These are phyloP conservation scores for Fonsecaea pedrosoi DNA, from an alignment of 2,329 filamentous ascomycete species.

Conservation along the genomic window DNA sequence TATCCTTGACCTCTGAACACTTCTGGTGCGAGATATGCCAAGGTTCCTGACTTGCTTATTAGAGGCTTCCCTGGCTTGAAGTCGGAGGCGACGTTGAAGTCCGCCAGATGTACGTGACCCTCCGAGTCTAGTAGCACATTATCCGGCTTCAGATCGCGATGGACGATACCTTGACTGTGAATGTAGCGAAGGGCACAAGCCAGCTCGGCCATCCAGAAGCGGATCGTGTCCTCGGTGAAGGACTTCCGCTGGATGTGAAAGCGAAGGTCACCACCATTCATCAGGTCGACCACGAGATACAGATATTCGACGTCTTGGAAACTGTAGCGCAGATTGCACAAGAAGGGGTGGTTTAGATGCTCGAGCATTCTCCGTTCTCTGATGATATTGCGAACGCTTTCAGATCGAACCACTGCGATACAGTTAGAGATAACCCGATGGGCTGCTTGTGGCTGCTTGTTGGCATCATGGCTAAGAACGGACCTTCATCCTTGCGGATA, in stretches of 20 bases:
- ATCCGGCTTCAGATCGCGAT: constrained; percentile 90
- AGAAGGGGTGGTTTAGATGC: constrained; percentile 95
- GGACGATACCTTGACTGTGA: constrained; percentile 84
- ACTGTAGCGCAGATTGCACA: constrained; percentile 97
- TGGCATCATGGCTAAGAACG: constrained; percentile 43
- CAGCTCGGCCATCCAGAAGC: constrained; percentile 95
- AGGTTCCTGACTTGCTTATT: constrained; percentile 93
- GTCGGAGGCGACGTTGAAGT: constrained; percentile 98
- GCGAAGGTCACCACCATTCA: constrained; percentile 94
- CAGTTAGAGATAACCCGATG: constrained; percentile 11
- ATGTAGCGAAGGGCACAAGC: constrained; percentile 90
- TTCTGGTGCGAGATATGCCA: constrained; percentile 94
- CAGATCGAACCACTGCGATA: constrained; percentile 83
- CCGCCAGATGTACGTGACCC: constrained; percentile 94
- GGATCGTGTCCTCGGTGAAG: constrained; percentile 94
- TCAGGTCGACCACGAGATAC: constrained; percentile 96
- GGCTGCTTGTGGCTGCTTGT: neutral
- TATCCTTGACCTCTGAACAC: constrained; percentile 93
- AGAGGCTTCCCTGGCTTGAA: constrained; percentile 80
- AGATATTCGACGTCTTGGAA: constrained; percentile 99
- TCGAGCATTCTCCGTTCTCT: constrained; percentile 97
- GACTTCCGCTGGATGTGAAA: constrained; percentile 98
- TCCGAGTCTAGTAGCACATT: constrained; percentile 87
- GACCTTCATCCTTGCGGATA: constrained; percentile 97
- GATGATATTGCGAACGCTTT: constrained; percentile 98